phyloP scores from a whole-genome alignment of 768 basidiomycete species.

The Russula emetica region DNA sequence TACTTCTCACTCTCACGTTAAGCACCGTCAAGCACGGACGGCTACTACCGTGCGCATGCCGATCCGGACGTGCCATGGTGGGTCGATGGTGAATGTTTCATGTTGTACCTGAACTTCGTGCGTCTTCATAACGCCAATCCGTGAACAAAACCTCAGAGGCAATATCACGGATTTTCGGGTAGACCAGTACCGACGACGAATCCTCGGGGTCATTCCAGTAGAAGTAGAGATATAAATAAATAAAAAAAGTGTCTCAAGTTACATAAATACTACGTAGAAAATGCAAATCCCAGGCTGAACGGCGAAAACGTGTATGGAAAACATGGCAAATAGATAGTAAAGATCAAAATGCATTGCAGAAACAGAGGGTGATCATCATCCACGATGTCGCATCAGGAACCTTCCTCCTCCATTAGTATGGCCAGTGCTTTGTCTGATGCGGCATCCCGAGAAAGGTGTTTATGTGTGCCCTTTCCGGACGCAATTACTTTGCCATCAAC shows the following conservation, averaged over 20 bases:
- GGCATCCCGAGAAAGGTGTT: constrained; percentile 22
- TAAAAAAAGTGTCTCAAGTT: background rate
- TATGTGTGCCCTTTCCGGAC: constrained; percentile 23
- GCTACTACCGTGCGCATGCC: background rate
- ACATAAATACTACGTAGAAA: constrained; percentile 19
- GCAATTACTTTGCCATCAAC: constrained; percentile 23
- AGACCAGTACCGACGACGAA: too few species aligned
- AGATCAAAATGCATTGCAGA: background rate
- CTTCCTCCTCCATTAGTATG: constrained; percentile 16
- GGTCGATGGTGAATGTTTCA: constrained; percentile 1
- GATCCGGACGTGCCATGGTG: background rate
- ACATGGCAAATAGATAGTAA: constrained; percentile 12
- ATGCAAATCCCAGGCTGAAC: background rate
- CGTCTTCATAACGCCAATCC: background rate
- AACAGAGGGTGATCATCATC: background rate
- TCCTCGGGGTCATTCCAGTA: background rate
- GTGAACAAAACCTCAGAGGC: background rate
- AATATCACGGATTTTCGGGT: background rate
- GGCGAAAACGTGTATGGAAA: constrained; percentile 3
- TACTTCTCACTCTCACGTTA: background rate
- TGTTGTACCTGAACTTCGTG: background rate
- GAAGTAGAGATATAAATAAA: background rate
- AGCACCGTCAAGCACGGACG: constrained; percentile 6
- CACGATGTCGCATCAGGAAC: background rate
- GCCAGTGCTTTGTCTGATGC: constrained; percentile 17